Evolutionary conservation across 768 basidiomycete genomes (phyloP), one percentile per base, ranked within the genome.

Genomic region (Termitomyces heimii): DNA sequence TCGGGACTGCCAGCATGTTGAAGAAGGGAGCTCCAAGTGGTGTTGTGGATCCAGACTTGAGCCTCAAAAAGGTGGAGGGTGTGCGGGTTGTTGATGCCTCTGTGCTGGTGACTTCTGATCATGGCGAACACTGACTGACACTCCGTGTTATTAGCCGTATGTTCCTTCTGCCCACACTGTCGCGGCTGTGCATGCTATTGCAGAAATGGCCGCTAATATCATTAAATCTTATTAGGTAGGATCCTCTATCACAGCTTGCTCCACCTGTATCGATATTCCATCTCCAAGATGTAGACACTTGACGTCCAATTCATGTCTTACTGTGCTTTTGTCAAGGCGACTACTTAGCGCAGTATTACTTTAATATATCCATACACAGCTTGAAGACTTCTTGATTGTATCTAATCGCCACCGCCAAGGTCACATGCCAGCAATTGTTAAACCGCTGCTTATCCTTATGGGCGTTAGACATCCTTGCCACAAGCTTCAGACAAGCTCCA

Each of bases 81-180:
- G 53, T 74, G 14, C 62, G 73, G 7, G 62, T 74, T 6, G 68
- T 74, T 13, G 73, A 74, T 67, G 71, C 70, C 22, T 72, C 70
- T 12, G 62, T 71, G 16, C 48, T 73, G 57, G 70, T 71, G 54
- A 62, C 5, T 34, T 34, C 20, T 12, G 22, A 34, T 5, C 10
- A 22, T 12, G 10, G 34, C 1, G 12, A 26, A 24, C 22, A 50
- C 24, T 4, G 18, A 6, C 48, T 60, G 29, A 56, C 24, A 34
- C 26, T n/a, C 12, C 10, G 1, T 20, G 39, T 40, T 24, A 14
- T 9, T 40, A 61, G 60, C 60, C 60, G 5, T 61, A 46, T 26
- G 52, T 61, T 14, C 60, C 56, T 26, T 57, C 60, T 20, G 60
- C 60, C 16, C 60, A 58, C 35, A 58, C 56, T 24, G 44, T 52